Percentiles rank a stretch among this genome's conserved stretches.
These are phyloP conservation scores for Flaveria brownii DNA, from an alignment of 129 eudicot species.

Conservation along the genomic window DNA sequence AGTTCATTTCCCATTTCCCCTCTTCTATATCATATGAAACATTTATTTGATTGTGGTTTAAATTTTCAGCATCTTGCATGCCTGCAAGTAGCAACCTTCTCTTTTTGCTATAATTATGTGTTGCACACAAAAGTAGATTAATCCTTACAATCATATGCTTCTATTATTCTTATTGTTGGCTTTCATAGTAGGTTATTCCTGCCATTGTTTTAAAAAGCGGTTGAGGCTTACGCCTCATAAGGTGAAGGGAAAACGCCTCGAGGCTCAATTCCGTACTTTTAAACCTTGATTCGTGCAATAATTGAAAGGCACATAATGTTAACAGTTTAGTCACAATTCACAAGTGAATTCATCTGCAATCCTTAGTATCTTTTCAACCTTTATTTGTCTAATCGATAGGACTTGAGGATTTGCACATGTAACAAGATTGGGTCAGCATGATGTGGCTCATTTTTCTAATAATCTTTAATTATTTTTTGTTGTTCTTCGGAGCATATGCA, in stretches of 20 bases:
- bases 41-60: neutral
- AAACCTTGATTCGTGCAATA: neutral
- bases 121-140: neutral
- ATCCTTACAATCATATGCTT: neutral
- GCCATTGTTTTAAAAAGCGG: too few species aligned
- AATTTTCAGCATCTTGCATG: neutral
- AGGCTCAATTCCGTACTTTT: too few species aligned
- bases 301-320: neutral
- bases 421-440: conserved; percentile 2
- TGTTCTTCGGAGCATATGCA: neutral
- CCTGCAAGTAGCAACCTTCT: neutral
- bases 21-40: conserved; percentile 11
- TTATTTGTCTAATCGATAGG: neutral
- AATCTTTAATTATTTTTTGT: neutral
- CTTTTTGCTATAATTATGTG: neutral
- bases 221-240: too few species aligned
- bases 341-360: neutral
- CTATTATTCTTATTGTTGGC: neutral
- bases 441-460: neutral
- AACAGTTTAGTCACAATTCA: neutral
- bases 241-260: too few species aligned
- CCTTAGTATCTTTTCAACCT: neutral
- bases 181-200: neutral
- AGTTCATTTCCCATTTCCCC: conserved; percentile 45
- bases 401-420: neutral